Base-by-base conservation (phyloP, 2,329 filamentous ascomycete genomes). In the Arthrobotrys entomopaga region DNA sequence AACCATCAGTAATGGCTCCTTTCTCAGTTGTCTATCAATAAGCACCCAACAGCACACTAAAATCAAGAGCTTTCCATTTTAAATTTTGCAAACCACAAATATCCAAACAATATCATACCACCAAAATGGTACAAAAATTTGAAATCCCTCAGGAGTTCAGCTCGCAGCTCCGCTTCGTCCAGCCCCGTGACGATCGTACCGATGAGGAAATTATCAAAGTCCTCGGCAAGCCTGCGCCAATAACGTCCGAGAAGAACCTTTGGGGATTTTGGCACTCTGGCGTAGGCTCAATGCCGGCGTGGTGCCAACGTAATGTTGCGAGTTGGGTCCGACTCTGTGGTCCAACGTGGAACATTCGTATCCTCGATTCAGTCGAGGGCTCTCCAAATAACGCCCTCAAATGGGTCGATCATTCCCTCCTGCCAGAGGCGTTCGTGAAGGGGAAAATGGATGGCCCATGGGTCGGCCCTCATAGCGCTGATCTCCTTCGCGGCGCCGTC, bases 181-280 rank as follows among this genome's bases (percentile, higher is more conserved):
- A 78, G 5, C 57, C 57, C 15, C 71, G 80, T 0, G 77, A 80
- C 76, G 74, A 80, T 4, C 80, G 80, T 5, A 69, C 78, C 11
- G 81, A 43, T 43, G 40, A 3, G 3, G 40, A 43, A 43, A 43
- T 43, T 13, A 43, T 43, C 3, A 3, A 43, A 81, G 76, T 78
- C 2, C 79, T 82, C 0, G 60, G 72, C 8, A 61, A 74, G 0
- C 81, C 79, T 49, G 78, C 75, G 1, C 79, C 81, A 16, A 60
- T 82, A 46, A 80, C 79, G 7, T 81, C 81, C 0, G 82, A 84
- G 60, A 83, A 81, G 77, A 84, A 84, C 56, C 77, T 84, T 1
- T 84, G 82, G 82, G 81, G 82, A 3, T 84, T 80, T 76, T 84
- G 82, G 82, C 78, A 83, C 73, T 63, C 79, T 1, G 82, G 82